Evolutionary conservation across 148 eudicot genomes (phyloP).

Genomic region (Euryodendron excelsum): DNA sequence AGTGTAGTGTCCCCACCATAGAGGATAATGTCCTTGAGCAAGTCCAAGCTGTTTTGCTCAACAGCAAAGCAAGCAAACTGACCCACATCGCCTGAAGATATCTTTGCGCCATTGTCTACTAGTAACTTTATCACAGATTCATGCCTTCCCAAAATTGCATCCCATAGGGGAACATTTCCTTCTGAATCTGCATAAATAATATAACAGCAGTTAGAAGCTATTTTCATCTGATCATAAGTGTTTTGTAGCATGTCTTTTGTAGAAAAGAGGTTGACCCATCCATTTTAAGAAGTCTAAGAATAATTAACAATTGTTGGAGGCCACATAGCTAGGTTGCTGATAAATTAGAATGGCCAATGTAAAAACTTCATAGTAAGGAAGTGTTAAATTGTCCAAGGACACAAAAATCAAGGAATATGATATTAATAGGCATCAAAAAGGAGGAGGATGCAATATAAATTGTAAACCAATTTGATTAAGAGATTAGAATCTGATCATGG

Average conservation of each 20-base stretch:
- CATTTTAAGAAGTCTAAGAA: too few species aligned
- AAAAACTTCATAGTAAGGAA: too few species aligned
- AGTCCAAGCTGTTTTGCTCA: slow-evolving; percentile 50
- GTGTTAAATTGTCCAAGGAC: background rate
- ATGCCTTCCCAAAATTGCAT: slow-evolving; percentile 55
- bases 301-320: background rate
- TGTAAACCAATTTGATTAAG: background rate
- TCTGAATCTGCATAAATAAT: slow-evolving; percentile 53
- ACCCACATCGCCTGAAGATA: slow-evolving; percentile 55
- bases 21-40: slow-evolving; percentile 51
- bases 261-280: background rate
- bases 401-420: background rate
- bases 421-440: background rate
- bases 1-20: slow-evolving; percentile 56
- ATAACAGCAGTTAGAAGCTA: too few species aligned
- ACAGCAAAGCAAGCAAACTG: slow-evolving; percentile 55
- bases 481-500: background rate
- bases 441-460: background rate
- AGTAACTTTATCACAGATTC: slow-evolving; percentile 49
- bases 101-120: slow-evolving; percentile 47
- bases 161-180: slow-evolving; percentile 86
- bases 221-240: background rate
- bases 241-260: background rate
- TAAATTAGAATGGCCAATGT: too few species aligned
- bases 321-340: too few species aligned